A percentile compares a stretch with the other conserved stretches of the same genome.
These are phyloP conservation scores for Crithidia expoeki DNA, from an alignment of 208 protist genomes.

Conservation along the genomic window DNA sequence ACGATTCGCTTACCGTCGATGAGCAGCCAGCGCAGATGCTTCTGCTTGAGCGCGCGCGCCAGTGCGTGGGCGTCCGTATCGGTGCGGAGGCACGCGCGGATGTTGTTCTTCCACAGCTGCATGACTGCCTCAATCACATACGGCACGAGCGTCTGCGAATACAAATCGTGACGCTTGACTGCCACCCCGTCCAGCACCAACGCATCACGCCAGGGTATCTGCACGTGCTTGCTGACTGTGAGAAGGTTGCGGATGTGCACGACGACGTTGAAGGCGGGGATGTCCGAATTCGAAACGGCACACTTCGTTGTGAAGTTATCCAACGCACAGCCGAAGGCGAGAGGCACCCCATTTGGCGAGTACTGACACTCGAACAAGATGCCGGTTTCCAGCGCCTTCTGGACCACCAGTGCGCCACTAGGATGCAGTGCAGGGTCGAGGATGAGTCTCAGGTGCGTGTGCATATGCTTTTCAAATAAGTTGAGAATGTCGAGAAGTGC, in stretches of 20 bases:
- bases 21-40: conserved; percentile 47
- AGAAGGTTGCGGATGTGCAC: conserved; percentile 59
- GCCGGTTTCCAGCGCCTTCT: conserved; percentile 37
- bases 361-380: conserved; percentile 51
- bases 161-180: conserved; percentile 55
- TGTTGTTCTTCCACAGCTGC: conserved; percentile 70
- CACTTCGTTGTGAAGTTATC: conserved; percentile 68
- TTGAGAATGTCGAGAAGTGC: conserved; percentile 47
- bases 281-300: conserved; percentile 38
- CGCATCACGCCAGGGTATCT: conserved; percentile 38
- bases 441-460: conserved; percentile 44
- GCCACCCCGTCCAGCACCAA: conserved; percentile 63
- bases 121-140: conserved; percentile 54
- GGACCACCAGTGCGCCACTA: conserved; percentile 35
- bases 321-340: conserved; percentile 73
- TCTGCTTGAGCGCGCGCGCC: conserved; percentile 47
- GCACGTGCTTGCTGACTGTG: conserved; percentile 42
- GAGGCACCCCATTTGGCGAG: conserved; percentile 27
- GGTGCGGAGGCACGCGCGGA: conserved; percentile 56
- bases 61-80: conserved; percentile 50
- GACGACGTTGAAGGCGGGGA: conserved; percentile 55
- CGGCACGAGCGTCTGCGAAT: conserved; percentile 42
- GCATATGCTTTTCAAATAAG: conserved; percentile 53
- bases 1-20: conserved; percentile 53
- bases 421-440: conserved; percentile 60